phyloP scores from a whole-genome alignment of 208 protist genomes.

The Acanthamoeba triangularis region DNA sequence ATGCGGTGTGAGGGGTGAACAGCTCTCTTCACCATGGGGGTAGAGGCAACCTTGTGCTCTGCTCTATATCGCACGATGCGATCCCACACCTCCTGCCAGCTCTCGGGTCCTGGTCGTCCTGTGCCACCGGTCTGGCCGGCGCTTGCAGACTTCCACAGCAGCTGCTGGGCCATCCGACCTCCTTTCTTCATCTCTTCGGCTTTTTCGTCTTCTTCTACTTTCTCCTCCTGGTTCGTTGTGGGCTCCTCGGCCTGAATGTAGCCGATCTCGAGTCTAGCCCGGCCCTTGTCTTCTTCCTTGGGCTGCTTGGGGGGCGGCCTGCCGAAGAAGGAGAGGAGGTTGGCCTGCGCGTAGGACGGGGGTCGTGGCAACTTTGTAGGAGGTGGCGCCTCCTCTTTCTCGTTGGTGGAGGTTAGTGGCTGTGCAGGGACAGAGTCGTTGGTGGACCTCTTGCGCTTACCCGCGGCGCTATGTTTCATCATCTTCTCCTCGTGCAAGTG shows the following conservation, averaged over 20 bases:
- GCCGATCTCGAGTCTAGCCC: neutral
- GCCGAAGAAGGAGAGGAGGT: neutral
- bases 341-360: no score
- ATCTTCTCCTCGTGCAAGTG: no score
- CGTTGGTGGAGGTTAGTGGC: no score
- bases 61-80: neutral
- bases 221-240: neutral
- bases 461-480: no score
- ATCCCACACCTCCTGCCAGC: neutral
- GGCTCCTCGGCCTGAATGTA: neutral
- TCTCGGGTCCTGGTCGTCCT: neutral
- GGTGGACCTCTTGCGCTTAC: no score
- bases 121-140: neutral
- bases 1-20: neutral
- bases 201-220: neutral
- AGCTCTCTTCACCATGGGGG: neutral
- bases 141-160: neutral
- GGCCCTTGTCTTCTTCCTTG: neutral
- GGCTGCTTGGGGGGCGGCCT: neutral
- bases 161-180: neutral
- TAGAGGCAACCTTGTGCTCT: neutral
- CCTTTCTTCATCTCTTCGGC: neutral
- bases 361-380: no score
- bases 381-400: no score
- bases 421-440: no score